Evolutionary conservation across 2,329 filamentous ascomycete genomes (phyloP), one percentile per base, ranked within the genome.

Genomic region (Dryadomyces quercus-mongolicae): DNA sequence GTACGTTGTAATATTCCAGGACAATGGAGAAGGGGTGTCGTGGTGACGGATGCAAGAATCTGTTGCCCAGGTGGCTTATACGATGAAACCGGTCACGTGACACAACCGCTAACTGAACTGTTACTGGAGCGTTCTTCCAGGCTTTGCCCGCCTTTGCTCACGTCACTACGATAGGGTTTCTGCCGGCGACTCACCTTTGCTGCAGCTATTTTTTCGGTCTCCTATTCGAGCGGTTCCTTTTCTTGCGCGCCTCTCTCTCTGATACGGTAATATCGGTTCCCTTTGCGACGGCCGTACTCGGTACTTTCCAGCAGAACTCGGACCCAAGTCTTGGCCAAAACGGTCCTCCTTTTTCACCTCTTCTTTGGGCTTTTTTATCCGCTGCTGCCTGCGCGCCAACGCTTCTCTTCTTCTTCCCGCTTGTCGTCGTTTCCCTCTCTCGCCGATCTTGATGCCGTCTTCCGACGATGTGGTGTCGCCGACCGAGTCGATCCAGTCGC

Each of bases 401-500:
- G 21, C 21, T 7, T 20, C 38, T 16, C 40, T 15, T 10, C 40
- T 15, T 10, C 31, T 38, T 13, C 38, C 9, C 10, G 5, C 8
- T 2, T 18, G 7, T 16, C n/a, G n/a, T n/a, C n/a, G n/a, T n/a
- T n/a, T n/a, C n/a, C n/a, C 25, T 38, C 43, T 4, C 10, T 31
- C 10, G 15, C 25, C 40, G 38, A 5, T 55, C 69, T 80, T 76
- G 73, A 88, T 88, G 84, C 82, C 82, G 78, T 77, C 81, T 69
- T 72, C 78, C 66, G 73, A 78, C 67, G 74, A 85, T 81, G 81
- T 74, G 72, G 72, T 76, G 64, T 71, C 79, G 66, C 76, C 80
- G 63, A 74, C 80, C 71, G 79, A 84, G 69, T 81, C 84, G 67
- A 78, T 85, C 69, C 81, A 84, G 68, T 79, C 84, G 63, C 77